A percentile compares a stretch with the other conserved stretches of the same genome.
Conservation (phyloP, 257 asterid genomes). For the Rhazya stricta region DNA sequence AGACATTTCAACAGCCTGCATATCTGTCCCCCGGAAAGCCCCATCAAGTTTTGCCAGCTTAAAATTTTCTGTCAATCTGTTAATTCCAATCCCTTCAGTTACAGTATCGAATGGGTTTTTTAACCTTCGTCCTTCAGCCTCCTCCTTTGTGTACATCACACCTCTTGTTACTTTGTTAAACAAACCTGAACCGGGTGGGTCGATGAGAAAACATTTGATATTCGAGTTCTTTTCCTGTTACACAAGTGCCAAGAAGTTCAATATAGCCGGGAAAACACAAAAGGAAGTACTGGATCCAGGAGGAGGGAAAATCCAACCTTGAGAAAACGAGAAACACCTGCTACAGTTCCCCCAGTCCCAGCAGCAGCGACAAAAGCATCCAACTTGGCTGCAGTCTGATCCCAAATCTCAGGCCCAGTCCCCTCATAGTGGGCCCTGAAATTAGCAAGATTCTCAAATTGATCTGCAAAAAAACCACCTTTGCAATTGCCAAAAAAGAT, state of each 20-base stretch:
- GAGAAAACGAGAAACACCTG: conserved; percentile 79
- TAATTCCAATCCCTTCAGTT: conserved; percentile 94
- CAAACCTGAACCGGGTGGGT: conserved; percentile 96
- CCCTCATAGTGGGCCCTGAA: conserved; percentile 88
- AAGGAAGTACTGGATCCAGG: conserved; percentile 7
- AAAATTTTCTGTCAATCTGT: conserved; percentile 80
- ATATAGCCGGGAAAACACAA: background rate
- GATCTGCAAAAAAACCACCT: conserved; percentile 97
- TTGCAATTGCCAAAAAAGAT: conserved; percentile 31
- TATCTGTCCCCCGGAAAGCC: conserved; percentile 82
- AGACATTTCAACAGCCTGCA: conserved; percentile 94
- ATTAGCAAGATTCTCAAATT: conserved; percentile 91
- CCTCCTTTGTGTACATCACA: conserved; percentile 89
- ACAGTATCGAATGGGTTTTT: conserved; percentile 91
- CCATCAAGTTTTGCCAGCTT: conserved; percentile 83
- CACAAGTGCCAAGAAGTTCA: conserved; percentile 14
- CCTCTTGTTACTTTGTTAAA: conserved; percentile 95
- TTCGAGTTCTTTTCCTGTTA: conserved; percentile 62
- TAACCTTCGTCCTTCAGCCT: conserved; percentile 87
- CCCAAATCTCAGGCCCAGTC: conserved; percentile 96
- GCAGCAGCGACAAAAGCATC: conserved; percentile 97
- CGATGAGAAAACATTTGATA: conserved; percentile 74
- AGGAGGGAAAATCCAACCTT: conserved; percentile 48
- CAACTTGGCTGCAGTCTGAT: conserved; percentile 64
- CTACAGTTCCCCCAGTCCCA: conserved; percentile 95